These are phyloP conservation scores for Saussurea involucrata DNA, from an alignment of 129 eudicot genomes.

Conservation along the genomic window DNA sequence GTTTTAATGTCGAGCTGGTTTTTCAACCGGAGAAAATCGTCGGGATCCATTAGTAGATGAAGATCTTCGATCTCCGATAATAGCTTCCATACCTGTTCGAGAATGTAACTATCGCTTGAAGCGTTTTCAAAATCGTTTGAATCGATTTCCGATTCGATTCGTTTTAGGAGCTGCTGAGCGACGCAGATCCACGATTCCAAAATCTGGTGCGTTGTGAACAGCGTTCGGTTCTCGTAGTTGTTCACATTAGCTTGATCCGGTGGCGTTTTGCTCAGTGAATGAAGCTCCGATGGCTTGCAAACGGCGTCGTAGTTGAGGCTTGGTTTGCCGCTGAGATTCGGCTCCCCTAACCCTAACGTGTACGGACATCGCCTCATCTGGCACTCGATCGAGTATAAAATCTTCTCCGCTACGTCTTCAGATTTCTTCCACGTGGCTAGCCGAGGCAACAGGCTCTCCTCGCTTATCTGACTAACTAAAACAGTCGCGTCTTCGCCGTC, in stretches of 20 bases:
- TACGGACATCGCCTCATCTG: constrained; percentile 62
- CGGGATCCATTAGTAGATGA: constrained; percentile 74
- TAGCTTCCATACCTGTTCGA: constrained; percentile 62
- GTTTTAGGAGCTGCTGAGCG: constrained; percentile 40
- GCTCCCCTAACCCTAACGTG: constrained; percentile 89
- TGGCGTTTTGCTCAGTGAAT: constrained; percentile 44
- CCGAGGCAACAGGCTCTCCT: constrained; percentile 70
- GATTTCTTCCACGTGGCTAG: constrained; percentile 69
- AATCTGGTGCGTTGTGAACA: constrained; percentile 67
- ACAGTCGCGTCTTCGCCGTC: constrained; percentile 34
- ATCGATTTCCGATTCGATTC: constrained; percentile 44
- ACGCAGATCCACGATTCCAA: constrained; percentile 73
- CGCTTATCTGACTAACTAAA: constrained; percentile 71
- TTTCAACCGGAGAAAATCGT: constrained; percentile 67
- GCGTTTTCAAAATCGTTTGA: constrained; percentile 33
- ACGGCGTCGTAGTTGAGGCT: constrained; percentile 57
- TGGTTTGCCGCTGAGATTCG: constrained; percentile 75
- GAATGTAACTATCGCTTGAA: constrained; percentile 48
- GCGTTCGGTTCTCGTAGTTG: constrained; percentile 61
- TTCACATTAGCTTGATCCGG: constrained; percentile 36
- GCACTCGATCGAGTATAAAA: constrained; percentile 60
- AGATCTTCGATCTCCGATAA: constrained; percentile 52
- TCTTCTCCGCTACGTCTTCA: constrained; percentile 47
- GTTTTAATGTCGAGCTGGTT: constrained; percentile 59
- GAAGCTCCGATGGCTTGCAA: constrained; percentile 65